Base-by-base conservation (phyloP, 2,329 filamentous ascomycete species). In the Pseudomassariella vexata region DNA sequence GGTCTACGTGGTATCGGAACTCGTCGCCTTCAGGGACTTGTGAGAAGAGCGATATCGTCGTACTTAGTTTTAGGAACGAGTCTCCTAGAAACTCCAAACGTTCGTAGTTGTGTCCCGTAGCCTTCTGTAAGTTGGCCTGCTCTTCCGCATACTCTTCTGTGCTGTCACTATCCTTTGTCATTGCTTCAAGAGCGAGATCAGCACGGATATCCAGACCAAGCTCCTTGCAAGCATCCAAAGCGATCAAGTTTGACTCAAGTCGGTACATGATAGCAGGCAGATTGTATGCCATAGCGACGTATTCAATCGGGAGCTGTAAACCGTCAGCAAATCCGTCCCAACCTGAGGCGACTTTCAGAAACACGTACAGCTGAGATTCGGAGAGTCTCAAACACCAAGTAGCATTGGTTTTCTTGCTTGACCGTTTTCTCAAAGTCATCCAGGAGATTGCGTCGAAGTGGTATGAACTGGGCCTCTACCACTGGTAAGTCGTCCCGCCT, bases 81-180 rank as follows among this genome's bases (percentile, higher is more conserved):
- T 98, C 92, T 0, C 92, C 92, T 3, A 96, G 69, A 38, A 95
- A 94, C 49, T 98, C 92, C 0, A 96, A 70, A 9, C 92, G 76
- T 56, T 98, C 92, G 48, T 98, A 98, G 46, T 96, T 96, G 23
- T 81, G 82, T 2, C 88, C 87, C 87, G 95, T 95, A 3, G 88
- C 89, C 28, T 73, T 66, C 46, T 88, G 84, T 28, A 89, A 79
- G 44, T 88, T 85, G 32, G 86, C 59, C 23, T 83, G 75, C 35
- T 82, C 70, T 20, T 72, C 65, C 1, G 66, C 68, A 38, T 86
- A 74, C 22, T 94, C 85, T 6, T 83, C 82, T 0, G 79, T 80
- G 42, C 89, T 89, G 44, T 94, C 85, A 1, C 83, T 89, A 48
- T 95, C 86, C 50, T 98, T 95, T 1, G 92, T 98, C 35, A 95